Base-by-base conservation (phyloP, 768 basidiomycete genomes). In the Suillus subalutaceus region DNA sequence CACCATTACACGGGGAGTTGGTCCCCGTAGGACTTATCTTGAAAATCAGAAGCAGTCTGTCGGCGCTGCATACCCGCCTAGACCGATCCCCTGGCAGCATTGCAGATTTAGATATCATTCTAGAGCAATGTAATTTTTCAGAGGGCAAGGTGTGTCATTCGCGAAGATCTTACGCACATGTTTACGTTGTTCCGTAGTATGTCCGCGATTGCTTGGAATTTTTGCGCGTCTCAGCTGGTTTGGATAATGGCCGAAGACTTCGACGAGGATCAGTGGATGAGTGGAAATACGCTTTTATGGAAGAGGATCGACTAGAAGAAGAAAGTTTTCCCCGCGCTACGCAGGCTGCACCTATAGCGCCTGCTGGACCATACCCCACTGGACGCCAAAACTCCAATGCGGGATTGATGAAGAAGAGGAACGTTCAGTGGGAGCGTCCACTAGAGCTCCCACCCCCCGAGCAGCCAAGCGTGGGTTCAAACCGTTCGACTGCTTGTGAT, bases 121-220 rank as follows among this genome's bases (percentile, higher is more conserved):
- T 93, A 88, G 88, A 90, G 57, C 85, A 92, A 70, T 97, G 96
- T 77, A 90, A 93, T 79, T 96, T 95, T 74, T 84, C 86, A 40
- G 79, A 84, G 68, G 82, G 83, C 71, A 91, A 91, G 85, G 92
- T 90, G 63, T 50, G 77, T 63, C 15, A n/a, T 26, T 66, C 26
- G 46, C 3, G 13, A 26, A 6, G 20, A 13, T 30, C 63, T 63
- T 38, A 52, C 53, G 18, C 55, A 23, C 37, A 44, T 62, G 18
- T 65, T 55, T 35, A 58, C 63, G 65, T 20, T 16, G 23, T 60
- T 40, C 41, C 37, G 44, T 23, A 96, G 91, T 95, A 94, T 76
- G 96, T 97, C n/a, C 90, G 96, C 12, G 96, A 97, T 73, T 98
- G 96, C 71, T 79, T 97, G 43, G 95, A 97, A 74, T 90, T 95